A percentile compares a stretch with the other conserved stretches of the same genome.
phyloP scores from a whole-genome alignment of 2,329 filamentous ascomycete genomes.

The Berkeleyomyces basicola region DNA sequence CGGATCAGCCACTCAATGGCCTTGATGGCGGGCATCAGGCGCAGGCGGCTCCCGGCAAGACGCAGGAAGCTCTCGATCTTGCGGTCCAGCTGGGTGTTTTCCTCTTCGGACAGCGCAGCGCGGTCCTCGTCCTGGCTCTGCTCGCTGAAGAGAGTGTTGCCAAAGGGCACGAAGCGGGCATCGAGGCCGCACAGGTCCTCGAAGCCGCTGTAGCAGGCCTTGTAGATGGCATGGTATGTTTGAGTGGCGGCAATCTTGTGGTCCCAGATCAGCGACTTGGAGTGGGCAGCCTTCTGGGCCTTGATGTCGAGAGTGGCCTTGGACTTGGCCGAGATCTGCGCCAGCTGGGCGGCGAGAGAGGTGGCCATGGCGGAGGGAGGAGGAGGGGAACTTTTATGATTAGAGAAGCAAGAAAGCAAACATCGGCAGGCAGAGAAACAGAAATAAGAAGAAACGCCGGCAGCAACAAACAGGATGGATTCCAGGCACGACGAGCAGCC shows the following conservation, averaged over 20 bases:
- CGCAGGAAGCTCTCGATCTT: slow-evolving; percentile 71
- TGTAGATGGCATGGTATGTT: slow-evolving; percentile 76
- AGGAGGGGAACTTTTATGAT: neutral
- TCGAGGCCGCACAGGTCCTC: slow-evolving; percentile 84
- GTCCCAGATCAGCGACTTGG: slow-evolving; percentile 90
- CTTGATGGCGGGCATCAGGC: slow-evolving; percentile 77
- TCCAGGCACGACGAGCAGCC: neutral
- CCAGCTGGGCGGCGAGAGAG: slow-evolving; percentile 82
- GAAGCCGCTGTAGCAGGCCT: slow-evolving; percentile 76
- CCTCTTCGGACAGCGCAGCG: slow-evolving; percentile 60
- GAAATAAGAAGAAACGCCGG: neutral
- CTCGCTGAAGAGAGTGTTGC: slow-evolving; percentile 72
- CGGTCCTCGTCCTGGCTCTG: slow-evolving; percentile 84
- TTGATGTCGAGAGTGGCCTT: slow-evolving; percentile 85
- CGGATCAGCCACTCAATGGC: slow-evolving; percentile 89
- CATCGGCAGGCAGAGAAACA: neutral
- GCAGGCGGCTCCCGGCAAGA: slow-evolving; percentile 56
- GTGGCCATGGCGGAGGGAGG: slow-evolving; percentile 46
- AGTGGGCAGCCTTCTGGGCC: slow-evolving; percentile 79
- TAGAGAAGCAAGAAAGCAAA: slow-evolving; percentile 1
- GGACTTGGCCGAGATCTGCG: slow-evolving; percentile 76
- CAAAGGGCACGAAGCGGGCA: slow-evolving; percentile 56
- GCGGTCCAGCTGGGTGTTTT: slow-evolving; percentile 68
- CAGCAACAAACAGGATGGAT: neutral
- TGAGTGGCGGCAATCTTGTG: slow-evolving; percentile 69